phyloP scores from a whole-genome alignment of 75 land plant genomes.

The Cryptomeria japonica region DNA sequence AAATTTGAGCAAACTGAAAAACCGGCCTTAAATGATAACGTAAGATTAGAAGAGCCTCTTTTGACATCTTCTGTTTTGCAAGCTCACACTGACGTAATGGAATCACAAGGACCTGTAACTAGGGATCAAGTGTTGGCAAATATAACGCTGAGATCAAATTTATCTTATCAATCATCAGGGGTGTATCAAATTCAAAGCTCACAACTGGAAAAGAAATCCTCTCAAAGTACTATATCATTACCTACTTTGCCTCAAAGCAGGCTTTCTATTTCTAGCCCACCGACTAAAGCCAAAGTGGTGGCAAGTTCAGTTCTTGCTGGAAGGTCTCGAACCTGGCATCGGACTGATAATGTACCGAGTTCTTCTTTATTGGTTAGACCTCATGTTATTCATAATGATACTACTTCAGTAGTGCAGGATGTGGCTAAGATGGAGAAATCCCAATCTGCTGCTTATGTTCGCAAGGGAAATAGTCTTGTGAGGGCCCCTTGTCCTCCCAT shows the following conservation, averaged over 20 bases:
- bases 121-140: not conserved
- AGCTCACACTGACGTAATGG: not conserved
- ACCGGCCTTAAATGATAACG: not conserved
- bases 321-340: conserved; percentile 51
- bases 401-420: conserved; percentile 19
- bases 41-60: not conserved
- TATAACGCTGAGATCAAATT: not conserved
- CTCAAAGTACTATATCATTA: not conserved
- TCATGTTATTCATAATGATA: not conserved
- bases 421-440: conserved; percentile 15
- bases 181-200: not conserved
- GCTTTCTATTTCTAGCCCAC: not conserved
- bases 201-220: not conserved
- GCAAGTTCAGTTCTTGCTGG: conserved; percentile 10
- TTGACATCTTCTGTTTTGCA: not conserved
- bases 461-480: conserved; percentile 87
- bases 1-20: not conserved
- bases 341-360: conserved; percentile 15
- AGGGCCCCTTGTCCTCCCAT: conserved; percentile 42
- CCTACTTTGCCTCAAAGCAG: not conserved
- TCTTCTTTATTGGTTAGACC: conserved; percentile 10
- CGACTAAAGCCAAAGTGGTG: conserved; percentile 10
- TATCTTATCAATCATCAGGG: not conserved
- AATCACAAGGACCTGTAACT: not conserved
- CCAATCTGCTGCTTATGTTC: conserved; percentile 56